Evolutionary conservation across 495 filamentous ascomycete species (phyloP).

Genomic region (Melanomma pulvis-pyrius): DNA sequence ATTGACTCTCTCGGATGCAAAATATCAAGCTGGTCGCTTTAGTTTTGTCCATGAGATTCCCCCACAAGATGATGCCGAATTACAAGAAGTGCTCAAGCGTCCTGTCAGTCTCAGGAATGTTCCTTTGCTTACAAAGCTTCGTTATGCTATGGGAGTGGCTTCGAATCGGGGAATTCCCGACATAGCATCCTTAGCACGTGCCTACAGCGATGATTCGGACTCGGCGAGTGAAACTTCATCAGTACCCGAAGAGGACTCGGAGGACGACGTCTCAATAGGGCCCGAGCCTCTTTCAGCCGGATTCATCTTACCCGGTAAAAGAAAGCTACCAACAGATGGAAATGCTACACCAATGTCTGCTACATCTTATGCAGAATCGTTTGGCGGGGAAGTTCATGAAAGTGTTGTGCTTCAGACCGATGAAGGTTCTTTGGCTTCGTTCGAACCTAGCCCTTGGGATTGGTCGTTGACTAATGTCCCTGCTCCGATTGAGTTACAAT

Average conservation of each 20-base stretch:
- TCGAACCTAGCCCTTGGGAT: conserved; percentile 38
- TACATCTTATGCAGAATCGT: conserved; percentile 31
- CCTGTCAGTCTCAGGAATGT: conserved; percentile 16
- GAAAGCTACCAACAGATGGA: conserved; percentile 33
- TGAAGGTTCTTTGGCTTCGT: conserved; percentile 16
- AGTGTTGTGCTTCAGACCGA: conserved; percentile 21
- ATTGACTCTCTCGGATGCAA: conserved; percentile 52
- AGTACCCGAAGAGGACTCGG: conserved; percentile 12
- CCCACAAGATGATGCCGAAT: not conserved
- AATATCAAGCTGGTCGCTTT: conserved; percentile 57
- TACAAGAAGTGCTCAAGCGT: not conserved
- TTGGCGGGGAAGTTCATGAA: conserved; percentile 18
- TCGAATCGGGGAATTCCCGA: conserved; percentile 1
- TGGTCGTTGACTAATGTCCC: conserved; percentile 33
- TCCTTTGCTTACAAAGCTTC: conserved; percentile 22
- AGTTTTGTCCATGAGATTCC: conserved; percentile 42
- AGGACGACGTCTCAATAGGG: conserved; percentile 7
- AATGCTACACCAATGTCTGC: conserved; percentile 35
- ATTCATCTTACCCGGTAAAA: conserved; percentile 18
- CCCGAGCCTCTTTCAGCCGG: conserved; percentile 10
- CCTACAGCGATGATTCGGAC: conserved; percentile 27
- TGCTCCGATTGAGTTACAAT: conserved; percentile 15
- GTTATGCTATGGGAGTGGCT: conserved; percentile 24
- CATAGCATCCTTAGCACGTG: not conserved
- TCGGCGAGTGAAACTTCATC: conserved; percentile 17